phyloP scores from a whole-genome alignment of 805 yeast genomes.

The Yarrowia divulgata region DNA sequence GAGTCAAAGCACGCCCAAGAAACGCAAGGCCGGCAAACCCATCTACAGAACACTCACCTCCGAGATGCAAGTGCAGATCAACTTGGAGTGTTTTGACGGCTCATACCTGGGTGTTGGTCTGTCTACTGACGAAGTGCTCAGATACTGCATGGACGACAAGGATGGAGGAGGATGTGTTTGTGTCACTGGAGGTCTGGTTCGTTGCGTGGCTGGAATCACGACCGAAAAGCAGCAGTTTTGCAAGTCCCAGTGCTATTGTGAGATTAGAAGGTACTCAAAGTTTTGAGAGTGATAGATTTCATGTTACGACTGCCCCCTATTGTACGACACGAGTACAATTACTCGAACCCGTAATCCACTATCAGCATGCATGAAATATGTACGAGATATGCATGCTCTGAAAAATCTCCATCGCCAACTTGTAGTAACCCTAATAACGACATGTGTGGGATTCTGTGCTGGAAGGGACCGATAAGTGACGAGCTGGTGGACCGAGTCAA shows the following conservation, averaged over 20 bases:
- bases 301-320: no score
- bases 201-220: neutral
- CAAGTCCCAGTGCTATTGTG: conserved; percentile 20
- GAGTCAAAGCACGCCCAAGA: conserved; percentile 4
- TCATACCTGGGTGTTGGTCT: neutral
- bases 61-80: conserved; percentile 6
- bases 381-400: neutral
- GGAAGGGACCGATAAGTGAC: neutral
- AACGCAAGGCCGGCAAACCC: neutral
- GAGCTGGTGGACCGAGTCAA: neutral
- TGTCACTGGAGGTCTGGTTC: conserved; percentile 17
- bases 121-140: neutral
- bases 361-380: neutral
- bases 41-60: conserved; percentile 18
- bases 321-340: no score
- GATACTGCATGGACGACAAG: neutral
- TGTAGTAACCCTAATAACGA: neutral
- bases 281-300: neutral
- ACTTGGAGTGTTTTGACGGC: conserved; percentile 19
- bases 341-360: no score
- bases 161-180: conserved; percentile 26
- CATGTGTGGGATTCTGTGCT: conserved; percentile 33
- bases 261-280: conserved; percentile 5
- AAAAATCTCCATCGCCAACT: conserved; percentile 20
- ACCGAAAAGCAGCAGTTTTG: conserved; percentile 8